Conservation (phyloP, 192 early-diverging fungal genomes). For the Coemansia sp. region DNA sequence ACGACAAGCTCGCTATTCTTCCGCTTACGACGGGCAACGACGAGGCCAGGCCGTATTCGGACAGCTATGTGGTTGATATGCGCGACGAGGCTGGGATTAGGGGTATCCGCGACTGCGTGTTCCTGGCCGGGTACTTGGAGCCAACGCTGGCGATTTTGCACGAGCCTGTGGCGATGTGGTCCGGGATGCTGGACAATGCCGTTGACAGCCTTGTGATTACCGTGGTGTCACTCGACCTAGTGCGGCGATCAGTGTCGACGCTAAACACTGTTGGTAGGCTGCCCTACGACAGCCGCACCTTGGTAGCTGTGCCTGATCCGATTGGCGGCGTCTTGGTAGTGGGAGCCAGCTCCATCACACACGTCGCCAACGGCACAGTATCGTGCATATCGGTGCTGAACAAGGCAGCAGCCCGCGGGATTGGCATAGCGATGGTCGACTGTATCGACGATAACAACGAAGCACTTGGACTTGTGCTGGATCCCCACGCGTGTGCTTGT, state of each 20-base stretch:
- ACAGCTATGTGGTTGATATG: slow-evolving; percentile 78
- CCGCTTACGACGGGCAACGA: slow-evolving; percentile 69
- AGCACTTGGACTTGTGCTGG: slow-evolving; percentile 71
- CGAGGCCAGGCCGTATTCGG: slow-evolving; percentile 60
- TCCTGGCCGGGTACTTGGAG: slow-evolving; percentile 89
- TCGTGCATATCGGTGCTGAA: slow-evolving; percentile 65
- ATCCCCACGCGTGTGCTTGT: slow-evolving; percentile 61
- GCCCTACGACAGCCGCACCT: slow-evolving; percentile 78
- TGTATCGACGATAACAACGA: slow-evolving; percentile 57
- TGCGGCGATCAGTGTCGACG: slow-evolving; percentile 76
- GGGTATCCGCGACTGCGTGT: slow-evolving; percentile 87
- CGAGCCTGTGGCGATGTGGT: slow-evolving; percentile 85
- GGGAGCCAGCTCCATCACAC: slow-evolving; percentile 77
- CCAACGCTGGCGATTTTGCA: slow-evolving; percentile 95
- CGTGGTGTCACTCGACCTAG: slow-evolving; percentile 87
- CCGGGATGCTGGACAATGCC: slow-evolving; percentile 64
- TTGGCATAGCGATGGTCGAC: slow-evolving; percentile 57
- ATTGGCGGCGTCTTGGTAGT: slow-evolving; percentile 86
- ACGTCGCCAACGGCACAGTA: slow-evolving; percentile 80
- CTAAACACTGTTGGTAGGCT: slow-evolving; percentile 77
- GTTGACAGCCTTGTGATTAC: slow-evolving; percentile 75
- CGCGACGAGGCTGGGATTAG: slow-evolving; percentile 66
- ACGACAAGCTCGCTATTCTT: slow-evolving; percentile 85
- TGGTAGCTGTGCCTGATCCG: slow-evolving; percentile 80
- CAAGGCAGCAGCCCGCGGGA: slow-evolving; percentile 75